phyloP scores from a whole-genome alignment of 306 rosid species.

The Hippophae gyantsensis region DNA sequence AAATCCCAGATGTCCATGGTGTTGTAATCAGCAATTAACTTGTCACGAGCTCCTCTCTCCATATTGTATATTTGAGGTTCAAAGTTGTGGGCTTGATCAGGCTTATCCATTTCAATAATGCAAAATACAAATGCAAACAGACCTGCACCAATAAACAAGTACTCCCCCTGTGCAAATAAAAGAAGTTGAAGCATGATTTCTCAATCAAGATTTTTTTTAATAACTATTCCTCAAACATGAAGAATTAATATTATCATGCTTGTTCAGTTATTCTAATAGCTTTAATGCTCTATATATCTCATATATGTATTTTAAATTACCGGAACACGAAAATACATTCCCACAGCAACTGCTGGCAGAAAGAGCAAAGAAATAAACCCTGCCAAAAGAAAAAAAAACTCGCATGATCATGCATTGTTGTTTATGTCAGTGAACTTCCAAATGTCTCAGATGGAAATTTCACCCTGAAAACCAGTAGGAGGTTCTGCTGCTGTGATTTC shows the following conservation, averaged over 20 bases:
- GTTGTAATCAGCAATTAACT: constrained; percentile 80
- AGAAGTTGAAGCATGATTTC: background rate
- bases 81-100: constrained; percentile 85
- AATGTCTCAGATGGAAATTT: background rate
- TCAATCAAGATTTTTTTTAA: background rate
- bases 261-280: background rate
- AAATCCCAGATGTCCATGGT: constrained; percentile 91
- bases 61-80: constrained; percentile 92
- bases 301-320: constrained; percentile 29
- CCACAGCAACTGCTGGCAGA: constrained; percentile 78
- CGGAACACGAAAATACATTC: constrained; percentile 66
- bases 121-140: constrained; percentile 63
- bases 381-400: constrained; percentile 24
- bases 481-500: constrained; percentile 57
- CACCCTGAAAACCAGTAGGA: constrained; percentile 93
- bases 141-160: constrained; percentile 74
- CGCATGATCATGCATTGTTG: background rate
- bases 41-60: constrained; percentile 91
- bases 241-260: background rate
- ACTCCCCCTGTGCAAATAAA: constrained; percentile 63
- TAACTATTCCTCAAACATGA: background rate
- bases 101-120: constrained; percentile 93
- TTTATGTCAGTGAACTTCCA: constrained; percentile 1
- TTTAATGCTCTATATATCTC: background rate
- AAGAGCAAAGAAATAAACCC: constrained; percentile 84